Conservation (phyloP, 495 filamentous ascomycete species). For the Hypomontagnella monticulosa region DNA sequence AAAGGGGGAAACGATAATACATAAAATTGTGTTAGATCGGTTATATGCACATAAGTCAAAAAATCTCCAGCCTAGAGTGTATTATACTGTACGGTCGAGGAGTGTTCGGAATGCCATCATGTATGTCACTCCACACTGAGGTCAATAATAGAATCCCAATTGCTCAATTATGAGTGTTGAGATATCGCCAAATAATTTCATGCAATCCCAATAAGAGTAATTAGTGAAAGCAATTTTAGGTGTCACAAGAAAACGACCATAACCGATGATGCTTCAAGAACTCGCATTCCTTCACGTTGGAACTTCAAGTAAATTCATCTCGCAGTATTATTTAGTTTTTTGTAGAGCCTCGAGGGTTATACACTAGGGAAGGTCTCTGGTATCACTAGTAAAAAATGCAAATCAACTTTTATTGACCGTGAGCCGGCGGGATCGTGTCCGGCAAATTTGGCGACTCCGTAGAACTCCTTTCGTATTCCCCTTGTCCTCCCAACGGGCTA, state of each 20-base stretch:
- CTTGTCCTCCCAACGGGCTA: constrained; percentile 27
- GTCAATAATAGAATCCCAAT: background rate
- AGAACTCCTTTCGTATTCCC: constrained; percentile 41
- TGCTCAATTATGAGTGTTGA: background rate
- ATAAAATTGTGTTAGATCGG: constrained; percentile 4
- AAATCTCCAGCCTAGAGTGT: constrained; percentile 1
- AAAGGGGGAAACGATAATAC: constrained; percentile 19
- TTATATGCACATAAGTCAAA: no score
- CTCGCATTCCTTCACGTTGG: background rate
- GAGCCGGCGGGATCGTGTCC: constrained; percentile 22
- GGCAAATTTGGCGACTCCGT: constrained; percentile 33
- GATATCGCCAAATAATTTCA: no score
- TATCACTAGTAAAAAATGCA: constrained; percentile 29
- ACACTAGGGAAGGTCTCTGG: constrained; percentile 2
- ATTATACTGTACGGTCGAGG: background rate
- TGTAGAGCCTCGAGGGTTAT: constrained; percentile 4
- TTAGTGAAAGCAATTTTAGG: background rate
- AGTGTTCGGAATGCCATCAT: background rate
- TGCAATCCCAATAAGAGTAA: no score
- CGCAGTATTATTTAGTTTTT: background rate
- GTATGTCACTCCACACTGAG: background rate
- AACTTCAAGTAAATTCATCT: background rate
- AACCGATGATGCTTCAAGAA: background rate
- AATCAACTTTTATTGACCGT: constrained; percentile 45
- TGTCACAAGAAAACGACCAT: background rate